A percentile compares a stretch with the other conserved stretches of the same genome.
These are phyloP conservation scores for Melaleuca quinquenervia DNA, from an alignment of 345 rosid species.

Conservation along the genomic window DNA sequence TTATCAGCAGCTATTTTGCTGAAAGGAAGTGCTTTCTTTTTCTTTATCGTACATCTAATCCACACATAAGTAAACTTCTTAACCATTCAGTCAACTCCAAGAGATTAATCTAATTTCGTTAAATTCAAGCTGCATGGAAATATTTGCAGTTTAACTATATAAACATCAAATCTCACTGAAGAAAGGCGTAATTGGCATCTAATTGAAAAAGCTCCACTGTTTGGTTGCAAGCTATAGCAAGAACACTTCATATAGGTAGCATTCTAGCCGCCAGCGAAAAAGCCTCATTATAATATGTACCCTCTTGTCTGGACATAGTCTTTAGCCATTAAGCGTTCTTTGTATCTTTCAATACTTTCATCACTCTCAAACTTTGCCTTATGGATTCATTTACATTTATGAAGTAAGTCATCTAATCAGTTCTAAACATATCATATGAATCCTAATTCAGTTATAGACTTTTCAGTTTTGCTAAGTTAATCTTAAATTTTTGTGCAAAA, in stretches of 20 bases:
- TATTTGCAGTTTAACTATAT: background rate
- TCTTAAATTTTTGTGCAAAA: background rate
- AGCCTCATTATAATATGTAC: background rate
- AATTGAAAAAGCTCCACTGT: background rate
- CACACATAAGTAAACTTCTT: background rate
- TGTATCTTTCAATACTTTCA: background rate
- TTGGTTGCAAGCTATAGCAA: background rate
- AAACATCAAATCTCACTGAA: background rate
- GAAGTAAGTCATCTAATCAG: background rate
- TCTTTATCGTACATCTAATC: background rate
- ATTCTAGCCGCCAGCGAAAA: background rate
- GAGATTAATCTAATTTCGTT: background rate
- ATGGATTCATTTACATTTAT: background rate
- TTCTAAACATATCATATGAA: background rate
- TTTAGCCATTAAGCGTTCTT: background rate
- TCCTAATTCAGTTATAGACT: background rate
- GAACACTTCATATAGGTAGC: background rate
- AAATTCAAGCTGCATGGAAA: background rate
- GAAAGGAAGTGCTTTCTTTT: background rate
- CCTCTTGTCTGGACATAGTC: background rate
- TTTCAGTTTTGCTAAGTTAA: background rate
- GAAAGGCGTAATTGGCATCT: background rate
- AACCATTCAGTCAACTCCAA: background rate
- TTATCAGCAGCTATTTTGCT: background rate
- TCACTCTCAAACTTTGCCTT: background rate